These are phyloP conservation scores for Xylaria polymorpha DNA, from an alignment of 2,329 filamentous ascomycete species.

Conservation along the genomic window DNA sequence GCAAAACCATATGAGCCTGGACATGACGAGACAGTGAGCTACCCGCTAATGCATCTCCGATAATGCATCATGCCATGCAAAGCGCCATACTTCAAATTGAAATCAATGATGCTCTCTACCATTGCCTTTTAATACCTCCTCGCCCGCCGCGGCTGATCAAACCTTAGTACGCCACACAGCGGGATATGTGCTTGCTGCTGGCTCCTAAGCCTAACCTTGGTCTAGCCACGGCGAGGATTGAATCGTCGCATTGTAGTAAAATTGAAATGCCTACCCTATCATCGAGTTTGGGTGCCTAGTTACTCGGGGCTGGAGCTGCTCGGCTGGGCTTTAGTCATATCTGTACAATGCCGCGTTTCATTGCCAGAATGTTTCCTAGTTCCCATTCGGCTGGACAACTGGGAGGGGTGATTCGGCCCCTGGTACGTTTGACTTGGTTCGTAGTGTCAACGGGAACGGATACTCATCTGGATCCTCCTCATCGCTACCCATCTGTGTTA, in stretches of 20 bases:
- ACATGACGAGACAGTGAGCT: constrained; percentile 29
- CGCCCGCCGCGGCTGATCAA: not conserved
- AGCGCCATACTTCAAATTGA: constrained; percentile 20
- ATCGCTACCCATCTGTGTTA: constrained; percentile 68
- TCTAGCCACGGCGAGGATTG: not conserved
- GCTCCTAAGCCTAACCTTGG: not conserved
- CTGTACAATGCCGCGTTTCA: not conserved
- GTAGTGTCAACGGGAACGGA: constrained; percentile 68
- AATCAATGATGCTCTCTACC: constrained; percentile 20
- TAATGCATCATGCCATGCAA: constrained; percentile 34
- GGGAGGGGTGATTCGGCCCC: constrained; percentile 57
- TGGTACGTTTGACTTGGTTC: constrained; percentile 56
- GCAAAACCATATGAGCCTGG: constrained; percentile 8
- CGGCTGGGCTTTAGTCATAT: not conserved
- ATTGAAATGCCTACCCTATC: not conserved
- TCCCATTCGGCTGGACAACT: constrained; percentile 56
- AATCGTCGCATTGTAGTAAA: not conserved
- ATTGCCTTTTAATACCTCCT: not conserved
- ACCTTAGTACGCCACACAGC: not conserved
- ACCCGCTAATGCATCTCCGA: constrained; percentile 33
- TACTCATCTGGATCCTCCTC: constrained; percentile 90
- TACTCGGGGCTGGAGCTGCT: not conserved
- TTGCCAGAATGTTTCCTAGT: constrained; percentile 40
- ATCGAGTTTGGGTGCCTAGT: not conserved
- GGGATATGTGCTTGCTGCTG: not conserved